A percentile compares a stretch with the other conserved stretches of the same genome.
Conservation (phyloP, 2,329 filamentous ascomycete species). For the Claviceps sp. region DNA sequence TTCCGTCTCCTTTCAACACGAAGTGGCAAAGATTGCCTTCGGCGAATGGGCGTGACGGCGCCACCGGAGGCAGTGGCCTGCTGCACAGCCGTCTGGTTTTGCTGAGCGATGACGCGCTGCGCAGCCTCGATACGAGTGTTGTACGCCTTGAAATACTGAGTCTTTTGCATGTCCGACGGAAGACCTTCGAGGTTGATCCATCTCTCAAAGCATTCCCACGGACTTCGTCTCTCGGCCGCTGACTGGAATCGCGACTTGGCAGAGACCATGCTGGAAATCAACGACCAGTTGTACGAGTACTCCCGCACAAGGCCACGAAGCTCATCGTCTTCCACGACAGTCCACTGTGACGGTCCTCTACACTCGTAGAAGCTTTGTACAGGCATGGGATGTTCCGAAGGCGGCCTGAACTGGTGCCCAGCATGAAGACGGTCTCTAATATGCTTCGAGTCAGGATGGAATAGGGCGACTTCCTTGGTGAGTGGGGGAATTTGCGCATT, state of each 20-base stretch:
- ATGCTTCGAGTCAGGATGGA: slow-evolving; percentile 76
- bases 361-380: slow-evolving; percentile 81
- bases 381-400: slow-evolving; percentile 85
- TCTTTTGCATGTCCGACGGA: slow-evolving; percentile 87
- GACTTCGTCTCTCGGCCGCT: slow-evolving; percentile 76
- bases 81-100: slow-evolving; percentile 37
- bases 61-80: slow-evolving; percentile 32
- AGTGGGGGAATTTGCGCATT: slow-evolving; percentile 47
- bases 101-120: slow-evolving; percentile 39
- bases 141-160: slow-evolving; percentile 77
- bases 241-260: slow-evolving; percentile 67
- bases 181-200: slow-evolving; percentile 89
- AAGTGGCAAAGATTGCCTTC: slow-evolving; percentile 64
- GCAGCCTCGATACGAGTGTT: slow-evolving; percentile 47
- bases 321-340: slow-evolving; percentile 78
- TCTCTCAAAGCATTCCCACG: slow-evolving; percentile 97
- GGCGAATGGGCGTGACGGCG: slow-evolving; percentile 30
- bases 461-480: slow-evolving; percentile 69
- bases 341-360: slow-evolving; percentile 82
- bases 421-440: slow-evolving; percentile 84
- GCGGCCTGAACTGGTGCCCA: slow-evolving; percentile 84
- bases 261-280: slow-evolving; percentile 72
- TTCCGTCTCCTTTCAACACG: slow-evolving; percentile 78
- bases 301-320: slow-evolving; percentile 74
- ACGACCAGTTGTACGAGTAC: slow-evolving; percentile 94